Base-by-base conservation (phyloP, 139 green algal species). In the Mychonastes homosphaera region DNA sequence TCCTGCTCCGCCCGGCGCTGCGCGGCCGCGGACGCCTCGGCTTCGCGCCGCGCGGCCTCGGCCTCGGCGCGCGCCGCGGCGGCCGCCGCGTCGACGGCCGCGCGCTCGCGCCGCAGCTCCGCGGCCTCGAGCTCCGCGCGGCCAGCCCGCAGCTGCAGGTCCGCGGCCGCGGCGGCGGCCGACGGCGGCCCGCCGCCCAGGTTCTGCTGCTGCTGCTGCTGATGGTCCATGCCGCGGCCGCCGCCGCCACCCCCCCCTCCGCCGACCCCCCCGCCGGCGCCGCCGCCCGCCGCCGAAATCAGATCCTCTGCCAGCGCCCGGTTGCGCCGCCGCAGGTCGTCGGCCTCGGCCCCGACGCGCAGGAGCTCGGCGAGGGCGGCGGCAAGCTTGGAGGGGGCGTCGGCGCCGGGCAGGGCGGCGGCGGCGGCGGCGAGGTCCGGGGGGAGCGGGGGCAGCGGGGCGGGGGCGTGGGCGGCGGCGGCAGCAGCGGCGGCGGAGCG, bases 271-370 rank as follows among this genome's bases (percentile, higher is more conserved):
- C 30, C 6, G 15, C 35, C 24, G 4, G 58, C 53, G 53, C 58
- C 53, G 49, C 57, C 21, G 24, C 63, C 23, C 15, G 62, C 44
- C 28, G 56, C 18, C 43, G 46, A 64, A 27, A 82, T 62, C 19
- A 87, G 32, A 41, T 80, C 63, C 46, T 78, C 63, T 33, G 77
- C 77, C 19, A 87, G 63, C 4, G 63, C 66, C 4, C 61, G 48
- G 69, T 88, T 88, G 19, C 71, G 58, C 6, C 51, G 50, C 12
- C 67, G 70, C 47, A 83, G 59, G 49, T 74, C 74, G n/a, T 69
- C 62, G 8, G 63, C 43, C 48, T 79, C 75, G 1, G 63, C 53
- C 19, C 62, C 60, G 43, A 68, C n/a, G 47, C 58, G 51, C 52
- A 44, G 40, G 40, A 82, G 34, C 53, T 34, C 43, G 19, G 39